Evolutionary conservation across 2,329 filamentous ascomycete genomes (phyloP), one percentile per base, ranked within the genome.

Genomic region (Thielaviopsis euricoi): DNA sequence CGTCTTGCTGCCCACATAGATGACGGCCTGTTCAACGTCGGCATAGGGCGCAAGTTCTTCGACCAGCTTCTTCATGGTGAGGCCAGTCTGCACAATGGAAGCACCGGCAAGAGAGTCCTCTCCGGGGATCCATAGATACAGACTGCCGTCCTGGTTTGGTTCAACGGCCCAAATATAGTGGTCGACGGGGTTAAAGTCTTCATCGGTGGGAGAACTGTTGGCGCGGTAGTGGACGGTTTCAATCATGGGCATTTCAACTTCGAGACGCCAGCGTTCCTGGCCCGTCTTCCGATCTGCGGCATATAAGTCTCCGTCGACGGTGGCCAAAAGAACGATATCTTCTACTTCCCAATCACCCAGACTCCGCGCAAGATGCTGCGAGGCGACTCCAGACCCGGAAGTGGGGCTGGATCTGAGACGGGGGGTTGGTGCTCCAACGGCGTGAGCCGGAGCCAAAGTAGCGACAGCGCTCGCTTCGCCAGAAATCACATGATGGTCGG

Each of bases 291-390:
- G 82, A 74, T 96, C 89, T 71, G 83, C 83, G 70, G 91, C 90
- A 74, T 95, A 87, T 67, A 97, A 82, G 70, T 89, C 87, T 78
- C 93, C 93, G 78, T 97, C 90, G 82, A 97, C 87, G 81, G 93
- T 97, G 87, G 93, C 91, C 86, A 98, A 79, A 78, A 98, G 88
- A 76, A 97, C 87, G 81, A 96, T 95, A 78, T 97, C 90, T 87
- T 97, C 91, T 75, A 96, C 90, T 86, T 96, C 89, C 91, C 91
- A 97, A 76, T 96, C 91, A 81, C 90, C 86, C 81, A 97, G 79
- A 79, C 86, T 94, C 83, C 91, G 90, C 90, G 89, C 91, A 86
- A 79, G 78, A 70, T 87, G 85, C 85, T 85, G 86, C 86, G 87
- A 84, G 76, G 85, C 80, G 72, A 86, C 77, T 66, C 82, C 83